Percentiles rank a stretch among this genome's conserved stretches.
Conservation (phyloP, 2,329 filamentous ascomycete species). For the Rachicladosporium sp. region DNA sequence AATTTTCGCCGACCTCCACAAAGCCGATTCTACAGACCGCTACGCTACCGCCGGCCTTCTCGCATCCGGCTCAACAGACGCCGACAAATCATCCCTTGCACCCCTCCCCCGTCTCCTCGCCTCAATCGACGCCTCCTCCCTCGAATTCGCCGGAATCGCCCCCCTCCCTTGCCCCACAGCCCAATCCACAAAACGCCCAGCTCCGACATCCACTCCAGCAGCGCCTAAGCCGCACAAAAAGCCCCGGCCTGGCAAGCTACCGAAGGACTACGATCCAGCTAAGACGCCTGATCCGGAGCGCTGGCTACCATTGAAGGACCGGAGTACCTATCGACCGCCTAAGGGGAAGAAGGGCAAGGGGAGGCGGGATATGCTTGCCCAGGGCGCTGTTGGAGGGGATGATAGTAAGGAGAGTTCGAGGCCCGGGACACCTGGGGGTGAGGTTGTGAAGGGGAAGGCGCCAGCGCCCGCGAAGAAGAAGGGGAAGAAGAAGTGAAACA, state of each 20-base stretch:
- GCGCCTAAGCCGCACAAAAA: constrained; percentile 44
- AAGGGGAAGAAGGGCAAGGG: constrained; percentile 82
- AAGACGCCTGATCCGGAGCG: constrained; percentile 81
- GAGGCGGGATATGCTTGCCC: constrained; percentile 56
- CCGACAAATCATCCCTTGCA: constrained; percentile 45
- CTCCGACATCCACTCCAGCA: constrained; percentile 27
- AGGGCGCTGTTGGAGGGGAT: constrained; percentile 73
- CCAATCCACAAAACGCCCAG: constrained; percentile 37
- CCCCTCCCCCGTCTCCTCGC: constrained; percentile 49
- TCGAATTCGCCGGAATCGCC: constrained; percentile 55
- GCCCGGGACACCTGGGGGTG: constrained; percentile 21
- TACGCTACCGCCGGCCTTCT: constrained; percentile 72
- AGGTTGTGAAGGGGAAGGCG: constrained; percentile 37
- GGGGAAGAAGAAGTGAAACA: constrained; percentile 10
- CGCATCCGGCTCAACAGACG: constrained; percentile 47
- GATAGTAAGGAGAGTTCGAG: constrained; percentile 22
- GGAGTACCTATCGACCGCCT: constrained; percentile 67
- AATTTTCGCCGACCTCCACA: constrained; percentile 64
- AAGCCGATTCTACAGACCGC: constrained; percentile 53
- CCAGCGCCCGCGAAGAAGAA: constrained; percentile 30
- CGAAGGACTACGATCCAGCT: constrained; percentile 61
- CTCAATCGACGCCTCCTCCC: constrained; percentile 47
- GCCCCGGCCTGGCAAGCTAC: constrained; percentile 48
- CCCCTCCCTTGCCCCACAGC: constrained; percentile 20
- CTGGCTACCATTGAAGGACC: constrained; percentile 83